Conservation (phyloP, 1,284 basidiomycete genomes). For the Termitomyces sp. region DNA sequence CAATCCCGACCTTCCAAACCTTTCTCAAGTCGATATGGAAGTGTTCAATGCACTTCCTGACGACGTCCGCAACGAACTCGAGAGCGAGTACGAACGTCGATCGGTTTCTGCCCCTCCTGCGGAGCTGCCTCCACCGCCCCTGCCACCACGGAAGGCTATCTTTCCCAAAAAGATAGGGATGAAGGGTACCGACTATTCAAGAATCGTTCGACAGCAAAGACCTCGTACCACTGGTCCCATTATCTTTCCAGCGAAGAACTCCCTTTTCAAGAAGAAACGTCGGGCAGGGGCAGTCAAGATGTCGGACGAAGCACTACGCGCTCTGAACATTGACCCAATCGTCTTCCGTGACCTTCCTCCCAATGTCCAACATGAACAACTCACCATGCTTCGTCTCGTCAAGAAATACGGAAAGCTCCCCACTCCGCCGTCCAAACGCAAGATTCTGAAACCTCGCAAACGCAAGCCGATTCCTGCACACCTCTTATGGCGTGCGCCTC, state of each 20-base stretch:
- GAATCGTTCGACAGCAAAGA: slow-evolving; percentile 58
- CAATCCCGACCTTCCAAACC: slow-evolving; percentile 49
- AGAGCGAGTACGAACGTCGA: slow-evolving; percentile 58
- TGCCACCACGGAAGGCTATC: slow-evolving; percentile 16
- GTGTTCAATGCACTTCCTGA: slow-evolving; percentile 70
- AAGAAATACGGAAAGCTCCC: slow-evolving; percentile 39
- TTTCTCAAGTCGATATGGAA: slow-evolving; percentile 71
- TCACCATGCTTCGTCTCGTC: slow-evolving; percentile 49
- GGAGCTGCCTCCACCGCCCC: slow-evolving; percentile 13
- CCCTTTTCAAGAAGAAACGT: slow-evolving; percentile 20
- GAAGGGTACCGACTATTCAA: slow-evolving; percentile 41
- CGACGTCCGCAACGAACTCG: slow-evolving; percentile 67
- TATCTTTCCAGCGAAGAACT: slow-evolving; percentile 41
- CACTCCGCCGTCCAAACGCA: slow-evolving; percentile 35
- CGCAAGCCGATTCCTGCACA: slow-evolving; percentile 32
- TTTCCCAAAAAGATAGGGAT: slow-evolving; percentile 27
- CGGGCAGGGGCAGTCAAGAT: slow-evolving; percentile 22
- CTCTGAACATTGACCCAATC: slow-evolving; percentile 65
- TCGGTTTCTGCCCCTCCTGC: slow-evolving; percentile 40
- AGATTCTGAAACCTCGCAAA: slow-evolving; percentile 49
- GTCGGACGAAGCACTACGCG: slow-evolving; percentile 48
- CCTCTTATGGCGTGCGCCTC: slow-evolving; percentile 37
- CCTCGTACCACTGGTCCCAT: slow-evolving; percentile 38
- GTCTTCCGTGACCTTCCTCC: slow-evolving; percentile 64
- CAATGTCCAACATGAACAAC: slow-evolving; percentile 69